Evolutionary conservation across 2,329 filamentous ascomycete genomes (phyloP), one percentile per base, ranked within the genome.

Genomic region (Coniella vitis): DNA sequence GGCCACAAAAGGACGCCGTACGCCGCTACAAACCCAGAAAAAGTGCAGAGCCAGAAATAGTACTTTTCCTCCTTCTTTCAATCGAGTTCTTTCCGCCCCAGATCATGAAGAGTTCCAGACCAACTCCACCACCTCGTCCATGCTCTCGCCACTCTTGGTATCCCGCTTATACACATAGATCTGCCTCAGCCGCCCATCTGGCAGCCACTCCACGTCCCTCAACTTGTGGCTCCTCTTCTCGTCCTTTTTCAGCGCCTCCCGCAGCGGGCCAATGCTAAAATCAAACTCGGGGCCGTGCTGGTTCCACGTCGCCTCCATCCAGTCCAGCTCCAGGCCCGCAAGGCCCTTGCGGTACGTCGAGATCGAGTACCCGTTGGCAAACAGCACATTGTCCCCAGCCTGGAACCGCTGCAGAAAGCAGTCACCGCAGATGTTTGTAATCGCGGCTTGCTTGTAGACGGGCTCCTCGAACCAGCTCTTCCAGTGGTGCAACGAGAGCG

Each of bases 401-500:
- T 70, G 65, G 66, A 72, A 83, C 20, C 79, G 70, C 56, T 78
- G 75, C 42, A 83, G 63, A 53, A 81, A 71, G 51, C 79, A 83
- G 41, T 74, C 72, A 4, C 79, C 79, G 55, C 79, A 83, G n/a
- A 79, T 59, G 9, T 69, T 60, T 7, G 70, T 64, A 12, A 78
- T 64, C 35, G 67, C 62, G 29, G 73, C 69, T 65, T 80, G 74
- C 49, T 70, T 67, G 40, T 70, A 68, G 37, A 81, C 67, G 42
- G 72, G 73, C 21, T 66, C 68, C 8, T 68, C 57, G 62, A 79
- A 79, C 76, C 78, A 82, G 12, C 71, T 76, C 60, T 80, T 81
- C 78, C 78, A 83, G 65, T 83, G 79, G 59, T 83, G 79, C 7
- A 83, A 64, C 43, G 73, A 79, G 12, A 82, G 63, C 0, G 76